Evolutionary conservation across 164 flowering plant genomes (phyloP), one percentile per base, ranked within the genome.

Genomic region (Nymphaea colorata): DNA sequence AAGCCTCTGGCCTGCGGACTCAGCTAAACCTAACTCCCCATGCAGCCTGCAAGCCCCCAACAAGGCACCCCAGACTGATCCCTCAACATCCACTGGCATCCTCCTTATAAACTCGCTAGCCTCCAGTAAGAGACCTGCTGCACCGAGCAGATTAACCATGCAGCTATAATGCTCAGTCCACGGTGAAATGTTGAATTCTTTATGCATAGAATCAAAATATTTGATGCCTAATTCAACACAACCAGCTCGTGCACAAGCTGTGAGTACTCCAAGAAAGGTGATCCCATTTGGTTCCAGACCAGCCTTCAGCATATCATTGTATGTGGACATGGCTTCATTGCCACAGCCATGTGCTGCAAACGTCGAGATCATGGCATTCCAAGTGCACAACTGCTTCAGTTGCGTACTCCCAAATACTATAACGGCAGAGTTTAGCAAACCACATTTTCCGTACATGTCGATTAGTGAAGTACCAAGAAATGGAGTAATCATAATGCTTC

Each of bases 61-160:
- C 72, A 91, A 82, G 44, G 94, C 89, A 44, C 96, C 96, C 76
- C 84, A 71, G 41, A 90, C 91, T 6, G 89, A 72, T 42, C 81
- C 87, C 75, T 92, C 93, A 41, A 96, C 82, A 68, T 89, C 80
- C 72, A 86, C 77, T 44, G 96, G 94, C 96, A 90, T 85, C 15
- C 51, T 75, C 25, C 62, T 69, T 2, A 87, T 69, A 67, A 90
- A 67, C 18, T 79, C 78, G 1, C 14, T 63, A 16, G 96, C 96
- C 69, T 86, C 93, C 62, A 44, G 71, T 68, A 90, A 64, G 47
- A 73, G 81, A 18, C 98, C 96, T 16, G 92, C 89, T 68, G 86
- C 82, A n/a, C 93, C 93, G 59, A 90, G 67, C 42, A 88, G 84
- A 81, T 90, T 91, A 69, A 92, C 91, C 72, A 90, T 76, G 70